A percentile compares a stretch with the other conserved stretches of the same genome.
These are phyloP conservation scores for Arabidopsis suecica DNA, from an alignment of 345 rosid species.

Conservation along the genomic window DNA sequence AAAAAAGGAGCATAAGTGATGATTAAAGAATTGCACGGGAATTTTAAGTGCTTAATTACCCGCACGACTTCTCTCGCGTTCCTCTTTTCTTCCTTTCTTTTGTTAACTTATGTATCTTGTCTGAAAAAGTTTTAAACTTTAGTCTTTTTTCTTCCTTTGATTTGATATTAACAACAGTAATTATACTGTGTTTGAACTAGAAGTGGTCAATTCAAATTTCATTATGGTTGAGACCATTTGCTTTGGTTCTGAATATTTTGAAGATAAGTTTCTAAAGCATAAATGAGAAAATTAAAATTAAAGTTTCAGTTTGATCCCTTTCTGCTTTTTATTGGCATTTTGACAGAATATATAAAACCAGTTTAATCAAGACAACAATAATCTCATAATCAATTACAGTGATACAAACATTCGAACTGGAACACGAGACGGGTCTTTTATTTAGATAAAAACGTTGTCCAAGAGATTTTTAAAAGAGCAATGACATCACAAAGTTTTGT, in stretches of 20 bases:
- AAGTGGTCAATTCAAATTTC: constrained; percentile 22
- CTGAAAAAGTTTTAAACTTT: constrained; percentile 28
- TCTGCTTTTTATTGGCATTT: background rate
- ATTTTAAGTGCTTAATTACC: constrained; percentile 52
- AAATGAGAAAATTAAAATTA: background rate
- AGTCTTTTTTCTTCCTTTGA: constrained; percentile 17
- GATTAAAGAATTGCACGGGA: constrained; percentile 51
- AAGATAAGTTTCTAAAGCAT: background rate
- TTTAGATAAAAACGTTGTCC: constrained; percentile 38
- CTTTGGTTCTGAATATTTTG: background rate
- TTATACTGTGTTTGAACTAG: constrained; percentile 1
- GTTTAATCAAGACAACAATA: background rate
- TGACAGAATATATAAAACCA: background rate
- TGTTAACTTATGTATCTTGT: constrained; percentile 17
- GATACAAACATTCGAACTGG: constrained; percentile 14
- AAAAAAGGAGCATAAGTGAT: constrained; percentile 33
- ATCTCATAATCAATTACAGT: background rate
- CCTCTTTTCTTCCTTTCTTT: constrained; percentile 16
- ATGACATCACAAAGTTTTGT: constrained; percentile 14
- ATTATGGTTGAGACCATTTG: background rate
- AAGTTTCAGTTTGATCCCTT: background rate
- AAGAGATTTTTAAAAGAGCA: constrained; percentile 27
- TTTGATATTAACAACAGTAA: constrained; percentile 30
- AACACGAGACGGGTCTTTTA: constrained; percentile 26
- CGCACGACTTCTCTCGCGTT: constrained; percentile 47